Evolutionary conservation across 805 yeast genomes (phyloP).

Genomic region (Kurtzmaniella fragi): DNA sequence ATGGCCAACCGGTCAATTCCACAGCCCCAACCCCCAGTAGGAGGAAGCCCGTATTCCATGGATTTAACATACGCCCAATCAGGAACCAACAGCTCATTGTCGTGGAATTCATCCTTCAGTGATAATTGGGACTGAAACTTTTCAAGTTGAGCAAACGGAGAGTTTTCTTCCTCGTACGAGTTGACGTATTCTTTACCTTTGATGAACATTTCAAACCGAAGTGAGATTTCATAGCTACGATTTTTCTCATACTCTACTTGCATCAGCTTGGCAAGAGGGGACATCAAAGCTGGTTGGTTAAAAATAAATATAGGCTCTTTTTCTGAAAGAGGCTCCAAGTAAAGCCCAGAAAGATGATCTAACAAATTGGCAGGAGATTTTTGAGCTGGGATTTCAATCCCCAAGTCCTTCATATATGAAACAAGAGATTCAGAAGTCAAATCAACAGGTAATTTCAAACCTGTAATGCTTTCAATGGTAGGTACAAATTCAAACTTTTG

Average conservation of each 20-base stretch:
- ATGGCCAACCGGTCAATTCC: slow-evolving; percentile 88
- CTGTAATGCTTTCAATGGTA: slow-evolving; percentile 52
- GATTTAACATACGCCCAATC: slow-evolving; percentile 67
- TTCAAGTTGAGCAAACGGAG: slow-evolving; percentile 62
- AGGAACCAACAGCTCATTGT: slow-evolving; percentile 60
- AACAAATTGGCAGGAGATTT: slow-evolving; percentile 55
- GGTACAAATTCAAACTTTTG: slow-evolving; percentile 60
- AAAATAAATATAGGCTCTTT: slow-evolving; percentile 62
- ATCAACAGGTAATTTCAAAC: slow-evolving; percentile 41
- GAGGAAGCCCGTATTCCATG: slow-evolving; percentile 94
- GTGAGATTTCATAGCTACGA: slow-evolving; percentile 41
- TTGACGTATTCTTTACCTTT: slow-evolving; percentile 78
- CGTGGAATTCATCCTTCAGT: slow-evolving; percentile 44
- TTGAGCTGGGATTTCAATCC: slow-evolving; percentile 31
- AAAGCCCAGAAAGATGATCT: slow-evolving; percentile 57
- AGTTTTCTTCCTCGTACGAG: slow-evolving; percentile 95
- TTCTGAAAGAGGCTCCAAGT: slow-evolving; percentile 59
- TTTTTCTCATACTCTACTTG: slow-evolving; percentile 20
- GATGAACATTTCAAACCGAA: slow-evolving; percentile 81
- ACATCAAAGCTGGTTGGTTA: slow-evolving; percentile 79
- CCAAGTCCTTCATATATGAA: slow-evolving; percentile 33
- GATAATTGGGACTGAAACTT: slow-evolving; percentile 61
- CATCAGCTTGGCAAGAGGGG: slow-evolving; percentile 81
- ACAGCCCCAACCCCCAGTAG: slow-evolving; percentile 97
- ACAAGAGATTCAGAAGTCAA: slow-evolving; percentile 37